Evolutionary conservation across 805 yeast genomes (phyloP).

Genomic region (Wickerhamiella brachini): DNA sequence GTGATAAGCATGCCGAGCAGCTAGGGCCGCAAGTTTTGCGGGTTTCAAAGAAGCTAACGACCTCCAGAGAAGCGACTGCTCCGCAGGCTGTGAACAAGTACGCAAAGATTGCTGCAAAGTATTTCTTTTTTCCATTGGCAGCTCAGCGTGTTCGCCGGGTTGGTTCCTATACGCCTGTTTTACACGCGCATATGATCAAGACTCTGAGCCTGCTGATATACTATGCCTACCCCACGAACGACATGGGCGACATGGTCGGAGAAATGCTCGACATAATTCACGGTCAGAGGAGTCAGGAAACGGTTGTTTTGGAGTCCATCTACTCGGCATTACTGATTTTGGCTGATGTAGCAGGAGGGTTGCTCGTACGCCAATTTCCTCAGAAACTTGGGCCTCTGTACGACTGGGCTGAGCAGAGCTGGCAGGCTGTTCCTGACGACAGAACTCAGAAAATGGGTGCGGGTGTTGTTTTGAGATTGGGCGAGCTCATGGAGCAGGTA

Average conservation of each 20-base stretch:
- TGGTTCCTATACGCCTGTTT: constrained; percentile 21
- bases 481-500: constrained; percentile 14
- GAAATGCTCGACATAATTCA: constrained; percentile 31
- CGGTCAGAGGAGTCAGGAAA: constrained; percentile 8
- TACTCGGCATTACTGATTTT: constrained; percentile 22
- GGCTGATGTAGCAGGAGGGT: constrained; percentile 20
- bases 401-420: constrained; percentile 20
- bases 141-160: constrained; percentile 16
- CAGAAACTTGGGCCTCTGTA: constrained; percentile 20
- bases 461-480: constrained; percentile 20
- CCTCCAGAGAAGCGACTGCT: constrained; percentile 7
- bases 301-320: constrained; percentile 21
- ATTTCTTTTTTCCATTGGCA: constrained; percentile 41
- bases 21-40: constrained; percentile 20
- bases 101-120: constrained; percentile 31
- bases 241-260: constrained; percentile 41
- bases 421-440: constrained; percentile 22
- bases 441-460: constrained; percentile 21
- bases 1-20: constrained; percentile 15
- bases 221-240: constrained; percentile 41
- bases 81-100: constrained; percentile 25
- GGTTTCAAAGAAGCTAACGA: constrained; percentile 19
- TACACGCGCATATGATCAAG: constrained; percentile 44
- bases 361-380: constrained; percentile 18
- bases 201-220: constrained; percentile 45